These are phyloP conservation scores for Fraxinus latifolia DNA, from an alignment of 305 asterid genomes.

Conservation along the genomic window DNA sequence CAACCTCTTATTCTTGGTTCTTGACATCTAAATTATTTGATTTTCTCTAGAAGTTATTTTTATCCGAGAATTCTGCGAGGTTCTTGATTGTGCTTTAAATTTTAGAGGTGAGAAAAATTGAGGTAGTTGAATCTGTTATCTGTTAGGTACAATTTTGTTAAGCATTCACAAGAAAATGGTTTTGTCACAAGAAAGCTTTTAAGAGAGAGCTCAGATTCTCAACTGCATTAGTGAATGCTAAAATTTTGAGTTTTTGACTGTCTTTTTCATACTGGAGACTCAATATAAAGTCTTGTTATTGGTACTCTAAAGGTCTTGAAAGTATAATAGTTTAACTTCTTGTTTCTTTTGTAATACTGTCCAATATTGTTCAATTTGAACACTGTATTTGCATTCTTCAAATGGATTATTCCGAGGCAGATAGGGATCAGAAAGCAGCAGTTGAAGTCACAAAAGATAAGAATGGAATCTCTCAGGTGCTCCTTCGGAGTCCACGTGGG, in stretches of 20 bases:
- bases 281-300: constrained; percentile 15
- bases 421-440: constrained; percentile 34
- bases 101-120: constrained; percentile 20
- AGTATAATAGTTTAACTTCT: neutral
- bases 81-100: constrained; percentile 16
- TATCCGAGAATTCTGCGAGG: neutral
- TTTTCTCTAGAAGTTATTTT: neutral
- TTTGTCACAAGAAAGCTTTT: constrained; percentile 52
- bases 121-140: constrained; percentile 26
- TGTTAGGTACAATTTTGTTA: constrained; percentile 51
- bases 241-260: neutral
- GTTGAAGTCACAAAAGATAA: constrained; percentile 58
- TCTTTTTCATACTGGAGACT: constrained; percentile 1
- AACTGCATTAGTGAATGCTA: constrained; percentile 41
- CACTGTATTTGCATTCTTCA: constrained; percentile 28
- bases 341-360: neutral
- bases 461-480: constrained; percentile 51
- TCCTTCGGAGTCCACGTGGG: constrained; percentile 66
- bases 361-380: neutral
- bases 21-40: constrained; percentile 21
- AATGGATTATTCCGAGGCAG: constrained; percentile 59
- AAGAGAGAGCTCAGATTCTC: constrained; percentile 24
- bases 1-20: constrained; percentile 20
- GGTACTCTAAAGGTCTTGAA: neutral
- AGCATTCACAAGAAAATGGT: constrained; percentile 53